phyloP scores from a whole-genome alignment of 2,329 filamentous ascomycete species.

The Aureobasidium namibiae region DNA sequence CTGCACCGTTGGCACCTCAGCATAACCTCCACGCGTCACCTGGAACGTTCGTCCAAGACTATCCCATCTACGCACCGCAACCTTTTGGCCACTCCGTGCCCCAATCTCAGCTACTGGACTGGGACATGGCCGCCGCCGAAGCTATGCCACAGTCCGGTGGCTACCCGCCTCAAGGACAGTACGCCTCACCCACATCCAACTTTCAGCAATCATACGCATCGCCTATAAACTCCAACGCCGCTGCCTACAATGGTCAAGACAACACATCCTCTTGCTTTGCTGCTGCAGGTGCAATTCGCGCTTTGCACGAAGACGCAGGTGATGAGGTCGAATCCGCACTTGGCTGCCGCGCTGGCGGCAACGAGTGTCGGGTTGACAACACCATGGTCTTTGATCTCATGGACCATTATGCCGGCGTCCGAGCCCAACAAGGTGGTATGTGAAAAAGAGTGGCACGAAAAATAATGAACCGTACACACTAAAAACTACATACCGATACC shows the following conservation, averaged over 20 bases:
- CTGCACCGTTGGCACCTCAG: neutral
- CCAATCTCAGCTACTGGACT: neutral
- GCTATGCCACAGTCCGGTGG: neutral
- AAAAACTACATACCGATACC: too few species aligned
- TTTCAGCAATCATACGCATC: neutral
- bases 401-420: slow-evolving; percentile 31
- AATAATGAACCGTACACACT: too few species aligned
- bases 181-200: neutral
- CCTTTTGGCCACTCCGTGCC: neutral
- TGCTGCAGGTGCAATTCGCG: slow-evolving; percentile 38
- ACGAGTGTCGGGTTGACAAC: slow-evolving; percentile 37
- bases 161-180: neutral
- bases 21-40: neutral
- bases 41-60: neutral
- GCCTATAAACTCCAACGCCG: neutral
- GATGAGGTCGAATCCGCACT: slow-evolving; percentile 32
- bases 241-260: neutral
- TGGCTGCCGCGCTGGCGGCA: slow-evolving; percentile 29
- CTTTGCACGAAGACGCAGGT: slow-evolving; percentile 32
- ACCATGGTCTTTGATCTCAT: slow-evolving; percentile 36
- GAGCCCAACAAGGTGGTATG: neutral
- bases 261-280: slow-evolving; percentile 28
- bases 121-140: slow-evolving; percentile 4
- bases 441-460: neutral
- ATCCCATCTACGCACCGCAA: slow-evolving; percentile 2